Base-by-base conservation (phyloP, 805 yeast genomes). In the Isabelozyma gotoi region DNA sequence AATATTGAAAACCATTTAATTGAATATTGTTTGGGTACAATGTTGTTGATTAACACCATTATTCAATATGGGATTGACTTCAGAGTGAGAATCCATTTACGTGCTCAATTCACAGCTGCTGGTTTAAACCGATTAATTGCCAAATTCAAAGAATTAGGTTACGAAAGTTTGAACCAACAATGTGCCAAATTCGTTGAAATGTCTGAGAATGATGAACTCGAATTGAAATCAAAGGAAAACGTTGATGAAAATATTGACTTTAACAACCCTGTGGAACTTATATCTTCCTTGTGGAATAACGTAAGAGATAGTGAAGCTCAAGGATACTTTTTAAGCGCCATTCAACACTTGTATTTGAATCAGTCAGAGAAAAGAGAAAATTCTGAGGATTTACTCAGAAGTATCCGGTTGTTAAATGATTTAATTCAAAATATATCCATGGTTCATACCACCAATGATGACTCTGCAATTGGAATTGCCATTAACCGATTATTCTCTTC, bases 1-100 rank as follows among this genome's bases (percentile, higher is more conserved):
- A 74, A 74, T 39, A 76, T 81, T 19, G 92, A 87, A 56, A 75
- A 74, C 42, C 79, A 82, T 43, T 66, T 88, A 19, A 66, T 77
- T 46, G 96, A 90, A 44, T 91, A 87, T 60, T 76, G 85, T 12
- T 65, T 84, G 39, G 73, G 87, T 2, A 82, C 95, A 0, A 69
- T 89, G 71, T 76, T 87, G 33, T 71, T 92, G 34, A 69, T 89
- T 27, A 82, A 83, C 52, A 81, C 89, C 1, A 71, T 91, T 15
- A 72, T 80, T 11, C 76, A 66, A 39, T 60, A 70, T 50, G 80
- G 78, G 1, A 38, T 57, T 11, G 77, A 71, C 46, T 57, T 63
- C 53, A 55, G 77, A 48, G 65, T 71, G 39, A 68, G 94, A 41
- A 66, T 77, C 7, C 80, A 77, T 47, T 60, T 88, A 8, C 75